Conservation (phyloP, 2,329 filamentous ascomycete genomes). For the Calonectria ilicicola region DNA sequence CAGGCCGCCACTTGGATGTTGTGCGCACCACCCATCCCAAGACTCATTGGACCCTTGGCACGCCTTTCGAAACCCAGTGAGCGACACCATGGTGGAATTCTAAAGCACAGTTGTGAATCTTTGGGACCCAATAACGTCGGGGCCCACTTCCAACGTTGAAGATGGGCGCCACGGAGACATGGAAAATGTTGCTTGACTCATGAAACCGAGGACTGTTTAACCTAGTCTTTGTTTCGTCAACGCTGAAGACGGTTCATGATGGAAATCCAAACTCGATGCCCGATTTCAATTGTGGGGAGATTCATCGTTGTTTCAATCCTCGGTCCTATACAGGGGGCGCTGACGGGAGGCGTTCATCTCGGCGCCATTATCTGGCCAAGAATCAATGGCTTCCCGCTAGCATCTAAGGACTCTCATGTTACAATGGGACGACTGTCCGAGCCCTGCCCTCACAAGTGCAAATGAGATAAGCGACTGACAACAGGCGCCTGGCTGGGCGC, state of each 20-base stretch:
- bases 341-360: constrained; percentile 1
- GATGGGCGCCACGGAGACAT: background rate
- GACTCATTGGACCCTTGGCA: background rate
- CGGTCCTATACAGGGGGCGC: background rate
- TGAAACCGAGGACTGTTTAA: background rate
- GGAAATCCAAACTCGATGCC: background rate
- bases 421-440: background rate
- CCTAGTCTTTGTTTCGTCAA: background rate
- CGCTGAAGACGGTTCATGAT: background rate
- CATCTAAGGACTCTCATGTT: background rate
- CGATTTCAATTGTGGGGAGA: constrained; percentile 8
- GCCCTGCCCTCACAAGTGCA: background rate
- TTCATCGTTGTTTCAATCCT: background rate
- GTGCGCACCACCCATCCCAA: background rate
- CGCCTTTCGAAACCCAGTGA: background rate
- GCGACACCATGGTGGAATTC: background rate
- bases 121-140: background rate
- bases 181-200: background rate
- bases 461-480: background rate
- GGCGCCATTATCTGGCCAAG: background rate
- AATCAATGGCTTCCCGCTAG: background rate
- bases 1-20: background rate
- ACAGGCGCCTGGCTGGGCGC: background rate
- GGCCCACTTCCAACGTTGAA: background rate
- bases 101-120: background rate